Evolutionary conservation across 2,329 filamentous ascomycete species (phyloP).

Genomic region (Nothophaeocryptopus gaeumannii): DNA sequence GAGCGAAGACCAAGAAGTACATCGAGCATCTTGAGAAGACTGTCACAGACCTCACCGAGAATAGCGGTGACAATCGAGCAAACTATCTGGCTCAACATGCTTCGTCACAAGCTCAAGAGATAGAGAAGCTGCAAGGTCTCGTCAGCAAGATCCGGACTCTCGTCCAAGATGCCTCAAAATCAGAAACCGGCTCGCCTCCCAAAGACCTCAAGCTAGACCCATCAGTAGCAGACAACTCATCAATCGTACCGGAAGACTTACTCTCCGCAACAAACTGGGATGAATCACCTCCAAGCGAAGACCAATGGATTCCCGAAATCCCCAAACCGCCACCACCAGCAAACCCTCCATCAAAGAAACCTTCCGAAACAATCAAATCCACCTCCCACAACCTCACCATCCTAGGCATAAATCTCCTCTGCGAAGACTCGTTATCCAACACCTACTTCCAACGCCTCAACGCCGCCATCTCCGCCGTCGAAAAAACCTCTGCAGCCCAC

Average conservation of each 20-base stretch:
- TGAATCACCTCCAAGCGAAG: constrained; percentile 15
- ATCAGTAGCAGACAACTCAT: constrained; percentile 6
- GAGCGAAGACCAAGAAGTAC: constrained; percentile 25
- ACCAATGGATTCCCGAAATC: constrained; percentile 16
- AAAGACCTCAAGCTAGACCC: background rate
- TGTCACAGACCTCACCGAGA: constrained; percentile 21
- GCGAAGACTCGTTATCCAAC: constrained; percentile 19
- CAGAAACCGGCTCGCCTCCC: constrained; percentile 8
- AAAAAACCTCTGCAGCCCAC: constrained; percentile 15
- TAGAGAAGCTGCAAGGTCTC: constrained; percentile 23
- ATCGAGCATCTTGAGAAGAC: constrained; percentile 27
- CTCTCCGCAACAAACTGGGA: constrained; percentile 13
- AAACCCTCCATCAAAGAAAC: background rate
- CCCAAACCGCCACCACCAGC: constrained; percentile 2
- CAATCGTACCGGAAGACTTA: background rate
- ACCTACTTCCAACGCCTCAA: constrained; percentile 23
- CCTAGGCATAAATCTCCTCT: constrained; percentile 20
- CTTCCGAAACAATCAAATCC: background rate
- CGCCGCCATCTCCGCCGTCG: constrained; percentile 18
- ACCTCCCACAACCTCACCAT: constrained; percentile 20
- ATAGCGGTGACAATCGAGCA: constrained; percentile 19
- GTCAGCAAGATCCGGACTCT: constrained; percentile 22
- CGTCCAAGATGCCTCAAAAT: constrained; percentile 22
- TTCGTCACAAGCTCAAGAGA: constrained; percentile 23
- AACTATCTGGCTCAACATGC: constrained; percentile 25